Conservation (phyloP, 1,139 yeast species). For the Kodamaea derodonti region DNA sequence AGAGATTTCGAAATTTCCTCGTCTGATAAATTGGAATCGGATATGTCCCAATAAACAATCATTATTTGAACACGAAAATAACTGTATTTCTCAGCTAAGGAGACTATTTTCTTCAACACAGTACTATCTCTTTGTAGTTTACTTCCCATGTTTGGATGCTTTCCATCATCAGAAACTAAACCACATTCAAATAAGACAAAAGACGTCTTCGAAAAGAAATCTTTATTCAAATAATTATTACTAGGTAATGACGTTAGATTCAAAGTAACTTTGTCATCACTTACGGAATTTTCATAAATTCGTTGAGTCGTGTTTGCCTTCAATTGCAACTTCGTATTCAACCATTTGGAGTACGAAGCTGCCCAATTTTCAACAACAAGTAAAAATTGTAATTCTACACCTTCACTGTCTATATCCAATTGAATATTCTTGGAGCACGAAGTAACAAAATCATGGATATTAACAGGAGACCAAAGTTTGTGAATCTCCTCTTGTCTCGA, state of each 20-base stretch:
- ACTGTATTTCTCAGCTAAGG: slow-evolving; percentile 34
- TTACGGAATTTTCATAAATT: slow-evolving; percentile 24
- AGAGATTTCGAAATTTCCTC: slow-evolving; percentile 18
- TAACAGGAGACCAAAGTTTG: slow-evolving; percentile 40
- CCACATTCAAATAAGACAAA: slow-evolving; percentile 50
- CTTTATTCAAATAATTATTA: slow-evolving; percentile 29
- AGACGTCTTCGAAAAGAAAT: slow-evolving; percentile 34
- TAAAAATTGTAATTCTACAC: slow-evolving; percentile 27
- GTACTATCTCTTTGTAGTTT: slow-evolving; percentile 35
- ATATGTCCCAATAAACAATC: slow-evolving; percentile 37
- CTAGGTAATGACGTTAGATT: slow-evolving; percentile 37
- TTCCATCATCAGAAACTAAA: slow-evolving; percentile 17
- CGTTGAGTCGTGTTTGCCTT: slow-evolving; percentile 23
- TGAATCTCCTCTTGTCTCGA: slow-evolving; percentile 31
- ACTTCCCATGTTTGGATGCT: slow-evolving; percentile 16
- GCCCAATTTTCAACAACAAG: slow-evolving; percentile 46
- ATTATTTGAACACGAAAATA: slow-evolving; percentile 34
- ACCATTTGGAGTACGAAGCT: slow-evolving; percentile 43
- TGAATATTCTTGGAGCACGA: slow-evolving; percentile 22
- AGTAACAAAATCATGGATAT: slow-evolving; percentile 22
- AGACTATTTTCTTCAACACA: slow-evolving; percentile 36
- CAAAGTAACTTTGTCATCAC: slow-evolving; percentile 22
- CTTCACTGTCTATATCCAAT: slow-evolving; percentile 17
- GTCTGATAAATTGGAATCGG: slow-evolving; percentile 15
- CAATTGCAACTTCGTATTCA: slow-evolving; percentile 36